Evolutionary conservation across 2,329 filamentous ascomycete genomes (phyloP).

Genomic region (Ophiostoma sp.): DNA sequence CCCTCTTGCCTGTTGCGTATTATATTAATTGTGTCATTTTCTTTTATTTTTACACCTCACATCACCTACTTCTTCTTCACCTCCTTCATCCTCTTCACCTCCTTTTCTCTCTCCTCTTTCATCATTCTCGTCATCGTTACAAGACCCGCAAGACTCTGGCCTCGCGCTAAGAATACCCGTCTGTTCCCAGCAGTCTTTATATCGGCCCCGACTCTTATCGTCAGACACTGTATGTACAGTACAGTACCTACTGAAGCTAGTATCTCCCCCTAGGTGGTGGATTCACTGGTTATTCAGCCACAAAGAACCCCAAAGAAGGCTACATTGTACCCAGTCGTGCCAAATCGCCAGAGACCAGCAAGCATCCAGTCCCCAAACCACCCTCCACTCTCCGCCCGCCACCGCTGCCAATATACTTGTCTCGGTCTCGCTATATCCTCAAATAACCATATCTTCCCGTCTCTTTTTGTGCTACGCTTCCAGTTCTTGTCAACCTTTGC

Average conservation of each 20-base stretch:
- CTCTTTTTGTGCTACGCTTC: background rate
- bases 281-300: background rate
- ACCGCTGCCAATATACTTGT: background rate
- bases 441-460: background rate
- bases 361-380: background rate
- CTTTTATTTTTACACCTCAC: background rate
- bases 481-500: background rate
- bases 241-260: too few relatives aligned
- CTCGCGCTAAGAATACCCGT: background rate
- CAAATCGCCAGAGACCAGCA: background rate
- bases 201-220: slow-evolving; percentile 2
- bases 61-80: background rate
- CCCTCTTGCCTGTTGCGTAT: background rate
- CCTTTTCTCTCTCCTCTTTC: background rate
- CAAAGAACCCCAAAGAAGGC: background rate
- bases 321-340: background rate
- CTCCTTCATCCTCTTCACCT: background rate
- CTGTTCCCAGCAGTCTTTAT: background rate
- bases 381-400: slow-evolving; percentile 1
- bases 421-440: background rate
- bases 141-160: background rate
- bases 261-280: background rate
- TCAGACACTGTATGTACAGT: background rate
- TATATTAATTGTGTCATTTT: background rate
- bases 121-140: background rate